Conservation (phyloP, 116 monocot genomes). For the Papilionanthe hybrid region DNA sequence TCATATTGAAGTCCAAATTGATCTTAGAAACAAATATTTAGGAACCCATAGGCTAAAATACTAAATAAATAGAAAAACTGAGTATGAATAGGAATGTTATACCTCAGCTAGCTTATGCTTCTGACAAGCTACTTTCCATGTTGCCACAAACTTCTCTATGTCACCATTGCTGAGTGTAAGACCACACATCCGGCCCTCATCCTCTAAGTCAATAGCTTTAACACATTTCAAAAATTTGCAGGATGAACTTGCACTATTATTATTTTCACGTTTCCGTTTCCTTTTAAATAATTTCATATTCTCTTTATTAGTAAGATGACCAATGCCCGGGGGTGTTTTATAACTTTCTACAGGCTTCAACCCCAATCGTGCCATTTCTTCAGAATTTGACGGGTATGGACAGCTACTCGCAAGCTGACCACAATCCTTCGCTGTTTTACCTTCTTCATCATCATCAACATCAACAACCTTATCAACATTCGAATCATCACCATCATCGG, state of each 20-base stretch:
- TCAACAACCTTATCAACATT: constrained; percentile 31
- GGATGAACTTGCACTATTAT: constrained; percentile 4
- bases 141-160: constrained; percentile 54
- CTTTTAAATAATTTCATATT: constrained; percentile 21
- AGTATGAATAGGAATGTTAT: constrained; percentile 7
- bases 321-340: constrained; percentile 10
- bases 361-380: constrained; percentile 79
- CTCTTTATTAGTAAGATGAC: constrained; percentile 4
- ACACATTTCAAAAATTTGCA: constrained; percentile 27
- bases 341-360: constrained; percentile 33
- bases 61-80: not conserved
- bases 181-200: not conserved
- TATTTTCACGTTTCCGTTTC: constrained; percentile 44
- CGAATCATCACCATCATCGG: constrained; percentile 25
- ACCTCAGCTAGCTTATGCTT: constrained; percentile 57
- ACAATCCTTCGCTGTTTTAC: constrained; percentile 16
- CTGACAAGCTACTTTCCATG: constrained; percentile 73
- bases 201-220: constrained; percentile 1
- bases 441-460: constrained; percentile 17
- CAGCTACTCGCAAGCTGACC: constrained; percentile 56
- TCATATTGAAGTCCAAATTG: not conserved
- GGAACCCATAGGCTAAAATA: constrained; percentile 6
- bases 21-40: not conserved
- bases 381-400: constrained; percentile 92
- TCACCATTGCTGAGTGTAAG: constrained; percentile 16